phyloP scores from a whole-genome alignment of 2,329 filamentous ascomycete species.

The Fusarium sterilihyphosum region DNA sequence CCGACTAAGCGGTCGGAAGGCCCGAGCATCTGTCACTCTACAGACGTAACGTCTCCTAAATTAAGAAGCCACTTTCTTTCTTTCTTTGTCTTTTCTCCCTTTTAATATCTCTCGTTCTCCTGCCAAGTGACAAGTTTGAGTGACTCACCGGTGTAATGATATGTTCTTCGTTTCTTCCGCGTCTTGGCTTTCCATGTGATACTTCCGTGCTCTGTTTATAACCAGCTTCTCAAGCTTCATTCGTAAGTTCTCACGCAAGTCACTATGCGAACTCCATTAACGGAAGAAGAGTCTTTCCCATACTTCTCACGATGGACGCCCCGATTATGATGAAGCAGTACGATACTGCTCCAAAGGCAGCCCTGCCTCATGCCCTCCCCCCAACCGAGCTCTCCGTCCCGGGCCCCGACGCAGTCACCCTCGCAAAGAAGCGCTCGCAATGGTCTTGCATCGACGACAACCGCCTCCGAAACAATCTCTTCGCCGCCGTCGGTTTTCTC shows the following conservation, averaged over 20 bases:
- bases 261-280: accelerated
- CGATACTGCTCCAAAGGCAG: background rate
- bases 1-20: background rate
- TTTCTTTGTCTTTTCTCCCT: background rate
- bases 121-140: background rate
- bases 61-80: background rate
- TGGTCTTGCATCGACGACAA: constrained; percentile 25
- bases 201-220: background rate
- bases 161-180: background rate
- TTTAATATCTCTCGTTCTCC: background rate
- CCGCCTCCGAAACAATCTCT: constrained; percentile 45
- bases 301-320: background rate
- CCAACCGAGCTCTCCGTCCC: constrained; percentile 1
- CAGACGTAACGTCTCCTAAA: background rate
- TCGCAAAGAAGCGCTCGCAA: constrained; percentile 12
- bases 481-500: constrained; percentile 57
- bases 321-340: constrained; percentile 2
- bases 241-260: background rate
- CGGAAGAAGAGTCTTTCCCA: background rate
- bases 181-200: background rate
- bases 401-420: constrained; percentile 16
- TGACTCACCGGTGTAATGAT: background rate
- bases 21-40: constrained; percentile 5
- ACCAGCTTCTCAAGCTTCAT: background rate
- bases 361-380: background rate